phyloP scores from a whole-genome alignment of 2,329 filamentous ascomycete genomes.

The Boeremia exigua region DNA sequence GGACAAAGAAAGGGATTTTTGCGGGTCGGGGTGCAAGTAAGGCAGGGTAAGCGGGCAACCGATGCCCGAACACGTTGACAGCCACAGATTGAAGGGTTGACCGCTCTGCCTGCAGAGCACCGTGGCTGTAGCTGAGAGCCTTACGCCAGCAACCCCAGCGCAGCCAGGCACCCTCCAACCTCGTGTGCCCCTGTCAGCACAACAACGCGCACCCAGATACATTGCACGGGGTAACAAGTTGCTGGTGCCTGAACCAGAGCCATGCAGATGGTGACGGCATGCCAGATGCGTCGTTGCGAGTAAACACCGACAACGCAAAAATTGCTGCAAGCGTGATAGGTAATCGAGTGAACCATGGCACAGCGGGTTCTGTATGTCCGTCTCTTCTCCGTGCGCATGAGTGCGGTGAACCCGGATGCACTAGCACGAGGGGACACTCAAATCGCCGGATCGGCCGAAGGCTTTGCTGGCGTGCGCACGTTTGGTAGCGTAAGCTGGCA shows the following conservation, averaged over 20 bases:
- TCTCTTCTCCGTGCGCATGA: conserved; percentile 15
- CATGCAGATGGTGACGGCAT: conserved; percentile 22
- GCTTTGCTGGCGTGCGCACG: conserved; percentile 19
- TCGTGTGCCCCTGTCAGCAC: conserved; percentile 7
- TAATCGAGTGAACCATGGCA: conserved; percentile 23
- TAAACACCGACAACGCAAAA: conserved; percentile 24
- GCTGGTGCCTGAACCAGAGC: conserved; percentile 14
- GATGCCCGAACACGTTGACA: conserved; percentile 26
- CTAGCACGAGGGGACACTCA: conserved; percentile 7
- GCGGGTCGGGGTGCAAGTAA: conserved; percentile 7
- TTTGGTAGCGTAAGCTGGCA: conserved; percentile 17
- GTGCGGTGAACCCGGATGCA: conserved; percentile 10
- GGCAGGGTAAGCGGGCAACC: conserved; percentile 21
- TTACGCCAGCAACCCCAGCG: conserved; percentile 33
- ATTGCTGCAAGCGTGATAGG: conserved; percentile 19
- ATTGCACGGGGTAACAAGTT: not conserved
- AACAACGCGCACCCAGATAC: not conserved
- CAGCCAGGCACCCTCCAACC: conserved; percentile 26
- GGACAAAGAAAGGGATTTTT: conserved; percentile 11
- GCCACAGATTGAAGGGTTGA: conserved; percentile 36
- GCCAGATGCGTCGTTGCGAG: conserved; percentile 19
- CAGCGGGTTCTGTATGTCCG: conserved; percentile 14
- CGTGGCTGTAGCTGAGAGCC: conserved; percentile 30
- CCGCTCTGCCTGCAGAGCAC: conserved; percentile 28
- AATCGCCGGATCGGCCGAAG: conserved; percentile 18